Evolutionary conservation across 164 flowering plant genomes (phyloP).

Genomic region (Umbilicus rupestris): DNA sequence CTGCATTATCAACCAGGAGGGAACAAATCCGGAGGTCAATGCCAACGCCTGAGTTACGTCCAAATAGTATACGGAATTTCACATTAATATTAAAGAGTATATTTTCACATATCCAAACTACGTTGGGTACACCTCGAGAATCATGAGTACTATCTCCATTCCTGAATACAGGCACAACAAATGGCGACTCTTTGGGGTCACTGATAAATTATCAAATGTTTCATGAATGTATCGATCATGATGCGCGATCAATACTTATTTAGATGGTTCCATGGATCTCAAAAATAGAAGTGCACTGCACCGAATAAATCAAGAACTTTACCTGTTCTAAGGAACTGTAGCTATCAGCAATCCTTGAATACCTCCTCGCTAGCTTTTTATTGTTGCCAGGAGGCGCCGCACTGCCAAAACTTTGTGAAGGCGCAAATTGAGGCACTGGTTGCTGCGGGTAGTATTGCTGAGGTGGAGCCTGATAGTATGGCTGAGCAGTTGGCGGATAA

Average conservation of each 20-base stretch:
- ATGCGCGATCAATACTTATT: not conserved
- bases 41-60: not conserved
- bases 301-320: not conserved
- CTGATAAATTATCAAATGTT: too few relatives aligned
- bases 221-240: too few relatives aligned
- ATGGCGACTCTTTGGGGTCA: too few relatives aligned
- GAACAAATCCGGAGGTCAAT: not conserved
- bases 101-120: too few relatives aligned
- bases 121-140: too few relatives aligned
- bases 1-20: slow-evolving; percentile 16
- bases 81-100: not conserved
- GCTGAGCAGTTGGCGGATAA: not conserved
- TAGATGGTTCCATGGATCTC: not conserved
- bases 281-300: not conserved
- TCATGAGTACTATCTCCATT: too few relatives aligned
- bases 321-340: slow-evolving; percentile 8
- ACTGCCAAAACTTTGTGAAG: not conserved
- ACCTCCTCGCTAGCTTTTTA: not conserved
- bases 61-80: not conserved
- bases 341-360: slow-evolving; percentile 7
- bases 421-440: not conserved
- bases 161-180: too few relatives aligned
- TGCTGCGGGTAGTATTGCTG: not conserved
- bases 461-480: not conserved
- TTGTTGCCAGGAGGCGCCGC: not conserved